Base-by-base conservation (phyloP, 257 asterid genomes). In the Ballota nigra region DNA sequence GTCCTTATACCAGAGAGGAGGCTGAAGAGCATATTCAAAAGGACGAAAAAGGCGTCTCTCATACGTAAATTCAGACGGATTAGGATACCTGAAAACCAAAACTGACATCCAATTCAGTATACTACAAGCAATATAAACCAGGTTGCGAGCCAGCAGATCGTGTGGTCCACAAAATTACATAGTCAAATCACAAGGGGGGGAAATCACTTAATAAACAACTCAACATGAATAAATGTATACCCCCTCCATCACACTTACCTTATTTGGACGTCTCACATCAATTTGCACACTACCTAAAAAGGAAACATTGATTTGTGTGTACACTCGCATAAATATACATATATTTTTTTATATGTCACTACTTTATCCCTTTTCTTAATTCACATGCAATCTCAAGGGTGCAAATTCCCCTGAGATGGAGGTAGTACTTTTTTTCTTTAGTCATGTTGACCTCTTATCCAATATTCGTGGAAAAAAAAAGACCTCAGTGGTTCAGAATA, bases 11-110 rank as follows among this genome's bases (percentile, higher is more conserved):
- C 95, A 92, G 40, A 68, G 55, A 13, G 99, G 99, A 68, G 98
- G 96, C 77, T 92, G 98, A 79, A 95, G 97, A 73, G 99, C 98
- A 87, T 92, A 87, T 73, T 95, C 97, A 79, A 95, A 95, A 9
- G 98, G 98, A 26, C 89, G 92, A 77, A 95, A 95, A 65, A 95
- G 89, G 63, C 99, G 98, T 63, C 75, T 89, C 81, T 95, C 98
- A 57, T 95, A 95, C n/a, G 98, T 82, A 75, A 88, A 95, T 40
- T 85, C 82, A 77, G 99, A 92, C 71, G 98, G 99, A 82, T 95
- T 95, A 53, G 99, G 99, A 79, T 92, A 95, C 86, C 99, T 95
- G 79, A 70, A 73, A 71, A 63, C 22, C 13, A 57, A 53, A 76
- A 9, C 74, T 12, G 72, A 76, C 31, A 47, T 18, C 56, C 61